A percentile compares a stretch with the other conserved stretches of the same genome.
Conservation (phyloP, 331 rosid species). For the Quercus lobata region DNA sequence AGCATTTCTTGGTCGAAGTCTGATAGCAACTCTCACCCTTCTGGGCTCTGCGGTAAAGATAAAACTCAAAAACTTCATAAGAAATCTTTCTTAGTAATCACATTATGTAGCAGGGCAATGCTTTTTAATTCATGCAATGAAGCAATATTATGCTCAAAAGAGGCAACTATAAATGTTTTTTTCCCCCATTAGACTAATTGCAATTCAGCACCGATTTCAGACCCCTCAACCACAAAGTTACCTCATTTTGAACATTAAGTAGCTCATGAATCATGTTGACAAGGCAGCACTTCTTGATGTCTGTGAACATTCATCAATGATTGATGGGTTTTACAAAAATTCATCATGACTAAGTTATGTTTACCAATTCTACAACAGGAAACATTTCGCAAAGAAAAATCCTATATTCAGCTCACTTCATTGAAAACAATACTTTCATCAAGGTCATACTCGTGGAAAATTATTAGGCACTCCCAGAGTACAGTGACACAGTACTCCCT, state of each 20-base stretch:
- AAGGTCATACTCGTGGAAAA: not conserved
- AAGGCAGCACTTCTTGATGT: not conserved
- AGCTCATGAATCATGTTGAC: not conserved
- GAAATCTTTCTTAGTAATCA: not conserved
- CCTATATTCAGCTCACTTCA: not conserved
- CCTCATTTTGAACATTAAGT: not conserved
- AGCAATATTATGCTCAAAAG: not conserved
- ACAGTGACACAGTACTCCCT: accelerated
- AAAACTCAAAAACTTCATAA: not conserved
- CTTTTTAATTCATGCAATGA: not conserved
- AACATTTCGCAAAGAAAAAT: not conserved
- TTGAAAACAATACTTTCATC: not conserved
- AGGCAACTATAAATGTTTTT: not conserved
- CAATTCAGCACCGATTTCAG: not conserved
- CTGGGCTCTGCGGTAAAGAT: conserved; percentile 32
- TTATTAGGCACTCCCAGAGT: no score
- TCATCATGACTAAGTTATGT: not conserved
- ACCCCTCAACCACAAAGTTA: not conserved
- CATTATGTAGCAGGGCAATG: not conserved
- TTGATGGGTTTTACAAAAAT: not conserved
- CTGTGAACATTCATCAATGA: not conserved
- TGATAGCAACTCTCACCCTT: conserved; percentile 65
- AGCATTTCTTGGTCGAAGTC: conserved; percentile 52
- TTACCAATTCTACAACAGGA: not conserved
- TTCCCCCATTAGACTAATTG: not conserved